Evolutionary conservation across 805 yeast genomes (phyloP).

Genomic region (Pichia kluyveri): DNA sequence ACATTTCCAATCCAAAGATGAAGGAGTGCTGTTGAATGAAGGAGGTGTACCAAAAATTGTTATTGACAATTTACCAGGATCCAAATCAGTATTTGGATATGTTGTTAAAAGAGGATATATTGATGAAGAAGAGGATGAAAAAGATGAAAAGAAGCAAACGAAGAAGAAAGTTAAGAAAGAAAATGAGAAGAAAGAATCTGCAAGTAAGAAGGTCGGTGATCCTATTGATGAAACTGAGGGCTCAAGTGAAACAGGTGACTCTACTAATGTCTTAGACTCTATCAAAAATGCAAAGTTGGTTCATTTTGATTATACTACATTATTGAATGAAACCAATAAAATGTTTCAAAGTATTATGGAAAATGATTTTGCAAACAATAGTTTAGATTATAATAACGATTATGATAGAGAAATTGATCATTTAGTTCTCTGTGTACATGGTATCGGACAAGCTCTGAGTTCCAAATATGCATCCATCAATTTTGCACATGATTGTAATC

Average conservation of each 20-base stretch:
- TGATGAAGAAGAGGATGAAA: neutral
- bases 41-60: constrained; percentile 21
- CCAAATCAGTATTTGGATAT: constrained; percentile 31
- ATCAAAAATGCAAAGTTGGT: too few relatives aligned
- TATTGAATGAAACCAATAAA: constrained; percentile 16
- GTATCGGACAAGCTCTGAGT: constrained; percentile 87
- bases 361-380: constrained; percentile 40
- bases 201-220: neutral
- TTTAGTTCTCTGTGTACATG: constrained; percentile 83
- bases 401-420: constrained; percentile 37
- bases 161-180: constrained; percentile 1
- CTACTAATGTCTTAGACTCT: too few relatives aligned
- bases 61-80: constrained; percentile 17
- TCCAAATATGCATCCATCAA: constrained; percentile 70
- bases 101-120: constrained; percentile 43
- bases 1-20: constrained; percentile 18
- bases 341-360: constrained; percentile 39
- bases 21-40: constrained; percentile 20
- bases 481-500: constrained; percentile 77
- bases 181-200: neutral
- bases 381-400: constrained; percentile 30
- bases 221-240: neutral
- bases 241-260: neutral
- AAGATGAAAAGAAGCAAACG: constrained; percentile 3
- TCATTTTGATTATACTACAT: neutral